These are phyloP conservation scores for Fraxinus angustifolia DNA, from an alignment of 305 asterid genomes.

Conservation along the genomic window DNA sequence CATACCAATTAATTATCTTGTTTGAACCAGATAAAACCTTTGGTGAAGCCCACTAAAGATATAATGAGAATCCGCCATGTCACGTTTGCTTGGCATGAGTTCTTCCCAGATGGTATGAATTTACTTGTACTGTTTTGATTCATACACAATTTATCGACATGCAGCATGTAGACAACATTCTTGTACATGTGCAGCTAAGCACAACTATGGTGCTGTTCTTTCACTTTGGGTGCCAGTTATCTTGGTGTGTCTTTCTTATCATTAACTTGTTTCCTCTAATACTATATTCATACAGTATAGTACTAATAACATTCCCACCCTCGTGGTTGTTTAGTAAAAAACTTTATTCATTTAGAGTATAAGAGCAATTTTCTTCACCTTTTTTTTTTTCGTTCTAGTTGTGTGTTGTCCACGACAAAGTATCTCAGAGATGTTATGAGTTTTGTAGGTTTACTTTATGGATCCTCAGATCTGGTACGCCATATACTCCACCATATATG, in stretches of 20 bases:
- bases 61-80: conserved; percentile 66
- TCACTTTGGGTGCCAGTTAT: conserved; percentile 85
- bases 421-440: conserved; percentile 21
- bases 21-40: conserved; percentile 75
- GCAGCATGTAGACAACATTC: conserved; percentile 25
- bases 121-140: conserved; percentile 7
- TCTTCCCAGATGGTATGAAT: conserved; percentile 79
- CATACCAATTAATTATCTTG: conserved; percentile 24
- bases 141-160: conserved; percentile 12
- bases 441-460: conserved; percentile 89
- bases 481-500: conserved; percentile 74
- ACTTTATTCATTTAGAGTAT: background rate
- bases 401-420: conserved; percentile 7
- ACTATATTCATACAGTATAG: background rate
- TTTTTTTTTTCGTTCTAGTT: background rate
- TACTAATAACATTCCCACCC: background rate
- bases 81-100: conserved; percentile 93
- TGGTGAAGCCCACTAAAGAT: conserved; percentile 80
- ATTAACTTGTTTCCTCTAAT: conserved; percentile 18
- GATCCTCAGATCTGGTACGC: conserved; percentile 97
- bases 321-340: background rate
- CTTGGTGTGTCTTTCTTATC: conserved; percentile 52
- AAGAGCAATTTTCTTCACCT: background rate
- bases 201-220: conserved; percentile 66
- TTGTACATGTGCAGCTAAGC: conserved; percentile 54